Conservation (phyloP, 495 filamentous ascomycete genomes). For the Talaromyces ruber region DNA sequence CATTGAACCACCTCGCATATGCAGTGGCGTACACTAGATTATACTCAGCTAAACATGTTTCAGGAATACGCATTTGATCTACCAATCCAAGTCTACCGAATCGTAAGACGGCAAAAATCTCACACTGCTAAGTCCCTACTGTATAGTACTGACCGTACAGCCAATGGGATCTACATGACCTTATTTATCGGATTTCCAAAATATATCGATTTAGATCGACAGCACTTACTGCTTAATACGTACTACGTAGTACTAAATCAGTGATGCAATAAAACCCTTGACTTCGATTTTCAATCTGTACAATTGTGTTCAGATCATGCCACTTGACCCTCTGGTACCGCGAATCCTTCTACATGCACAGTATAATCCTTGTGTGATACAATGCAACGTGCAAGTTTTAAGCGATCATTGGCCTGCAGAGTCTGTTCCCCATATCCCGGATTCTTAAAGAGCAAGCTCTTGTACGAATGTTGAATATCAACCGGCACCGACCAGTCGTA, state of each 20-base stretch:
- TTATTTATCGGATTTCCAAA: background rate
- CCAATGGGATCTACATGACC: background rate
- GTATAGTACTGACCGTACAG: background rate
- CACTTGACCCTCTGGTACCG: background rate
- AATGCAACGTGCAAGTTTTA: background rate
- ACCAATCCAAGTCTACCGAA: background rate
- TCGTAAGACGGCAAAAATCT: background rate
- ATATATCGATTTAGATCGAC: background rate
- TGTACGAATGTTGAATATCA: background rate
- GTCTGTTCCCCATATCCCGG: background rate
- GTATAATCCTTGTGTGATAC: background rate
- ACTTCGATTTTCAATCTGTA: background rate
- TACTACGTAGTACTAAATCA: background rate
- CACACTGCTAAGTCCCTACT: background rate
- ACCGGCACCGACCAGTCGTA: conserved; percentile 18
- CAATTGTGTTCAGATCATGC: background rate
- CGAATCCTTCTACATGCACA: background rate
- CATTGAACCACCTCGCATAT: background rate
- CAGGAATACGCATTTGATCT: background rate
- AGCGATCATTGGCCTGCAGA: background rate
- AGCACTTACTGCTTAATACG: background rate
- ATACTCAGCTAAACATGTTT: background rate
- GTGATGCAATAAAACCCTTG: background rate
- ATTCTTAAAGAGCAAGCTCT: background rate
- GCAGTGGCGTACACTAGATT: background rate